These are phyloP conservation scores for Pyrenula massariospora DNA, from an alignment of 495 filamentous ascomycete genomes.

Conservation along the genomic window DNA sequence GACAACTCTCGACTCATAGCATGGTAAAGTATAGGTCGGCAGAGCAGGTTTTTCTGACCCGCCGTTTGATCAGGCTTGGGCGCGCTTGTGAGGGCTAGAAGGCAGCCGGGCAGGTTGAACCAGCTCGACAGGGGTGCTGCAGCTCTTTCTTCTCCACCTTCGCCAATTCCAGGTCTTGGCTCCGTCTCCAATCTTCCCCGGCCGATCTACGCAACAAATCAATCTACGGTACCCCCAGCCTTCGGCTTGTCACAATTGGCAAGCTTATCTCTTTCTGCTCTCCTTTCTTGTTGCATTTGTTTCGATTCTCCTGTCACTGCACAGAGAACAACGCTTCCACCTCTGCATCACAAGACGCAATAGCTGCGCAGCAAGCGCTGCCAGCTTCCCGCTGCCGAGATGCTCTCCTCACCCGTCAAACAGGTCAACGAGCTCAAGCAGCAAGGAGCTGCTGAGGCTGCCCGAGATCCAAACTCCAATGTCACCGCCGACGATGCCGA, in stretches of 20 bases:
- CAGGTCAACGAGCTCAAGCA: conserved; percentile 56
- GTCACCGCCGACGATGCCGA: conserved; percentile 63
- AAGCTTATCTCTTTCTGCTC: neutral
- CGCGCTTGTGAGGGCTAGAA: too few relatives aligned
- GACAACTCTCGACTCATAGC: too few relatives aligned
- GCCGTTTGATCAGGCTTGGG: too few relatives aligned
- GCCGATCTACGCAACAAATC: neutral
- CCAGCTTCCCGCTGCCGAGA: conserved; percentile 5
- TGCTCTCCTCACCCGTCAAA: conserved; percentile 26
- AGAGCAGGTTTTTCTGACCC: too few relatives aligned
- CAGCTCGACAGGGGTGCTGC: neutral
- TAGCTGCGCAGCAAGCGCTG: conserved; percentile 1
- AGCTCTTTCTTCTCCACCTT: neutral
- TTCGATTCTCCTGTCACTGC: neutral
- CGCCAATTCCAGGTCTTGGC: too few relatives aligned
- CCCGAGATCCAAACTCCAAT: conserved; percentile 49
- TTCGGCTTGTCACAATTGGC: neutral
- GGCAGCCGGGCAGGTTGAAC: too few relatives aligned
- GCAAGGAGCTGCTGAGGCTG: conserved; percentile 59
- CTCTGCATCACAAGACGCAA: neutral
- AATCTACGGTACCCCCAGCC: neutral
- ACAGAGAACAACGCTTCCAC: neutral
- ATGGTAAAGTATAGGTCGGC: too few relatives aligned
- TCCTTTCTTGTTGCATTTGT: neutral
- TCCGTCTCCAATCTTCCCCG: too few relatives aligned